Base-by-base conservation (phyloP, 768 basidiomycete genomes). In the Tulasnella sp. region DNA sequence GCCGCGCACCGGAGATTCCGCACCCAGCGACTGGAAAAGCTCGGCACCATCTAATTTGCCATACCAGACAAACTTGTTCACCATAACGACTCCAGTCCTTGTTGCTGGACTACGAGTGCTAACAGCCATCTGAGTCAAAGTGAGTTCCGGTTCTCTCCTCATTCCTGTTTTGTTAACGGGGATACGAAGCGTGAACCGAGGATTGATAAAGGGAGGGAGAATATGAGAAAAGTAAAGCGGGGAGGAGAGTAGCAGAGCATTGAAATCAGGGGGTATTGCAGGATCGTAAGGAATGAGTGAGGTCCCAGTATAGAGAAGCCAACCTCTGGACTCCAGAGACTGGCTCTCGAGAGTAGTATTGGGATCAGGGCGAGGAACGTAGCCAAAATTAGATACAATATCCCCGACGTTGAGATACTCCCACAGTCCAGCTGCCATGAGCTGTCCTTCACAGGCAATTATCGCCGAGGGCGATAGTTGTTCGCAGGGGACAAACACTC, bases 171-270 rank as follows among this genome's bases (percentile, higher is more conserved):
- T 24, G 13, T 28, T 19, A 16, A 32, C 24, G 24, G 54, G 54
- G 33, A 56, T 56, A 33, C 25, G 5, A n/a, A 53, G n/a, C n/a
- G 16, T 24, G 42, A 56, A 56, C 4, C 50, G 51, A 16, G 54
- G 54, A 34, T 56, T 56, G 32, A 55, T 60, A 12, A 52, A 47
- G 10, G 63, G 61, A 33, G 67, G 69, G 51, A 77, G 66, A 61
- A 87, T 75, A 59, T 87, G 83, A 13, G 71, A 63, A 63, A 82
- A 87, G 66, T 86, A 88, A 55, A 79, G 76, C 1, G 85, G 85
- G 0, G 83, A 78, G 0, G 83, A 83, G 7, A 88, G 55, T 13
- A 37, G 22, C 5, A 43, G 71, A 44, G 68, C 70, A 16, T 66
- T 60, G 16, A 83, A 60, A 1, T 78, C 75, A 3, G 77, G 63